phyloP scores from a whole-genome alignment of 2,329 filamentous ascomycete species.

The Verticillium dahliae region DNA sequence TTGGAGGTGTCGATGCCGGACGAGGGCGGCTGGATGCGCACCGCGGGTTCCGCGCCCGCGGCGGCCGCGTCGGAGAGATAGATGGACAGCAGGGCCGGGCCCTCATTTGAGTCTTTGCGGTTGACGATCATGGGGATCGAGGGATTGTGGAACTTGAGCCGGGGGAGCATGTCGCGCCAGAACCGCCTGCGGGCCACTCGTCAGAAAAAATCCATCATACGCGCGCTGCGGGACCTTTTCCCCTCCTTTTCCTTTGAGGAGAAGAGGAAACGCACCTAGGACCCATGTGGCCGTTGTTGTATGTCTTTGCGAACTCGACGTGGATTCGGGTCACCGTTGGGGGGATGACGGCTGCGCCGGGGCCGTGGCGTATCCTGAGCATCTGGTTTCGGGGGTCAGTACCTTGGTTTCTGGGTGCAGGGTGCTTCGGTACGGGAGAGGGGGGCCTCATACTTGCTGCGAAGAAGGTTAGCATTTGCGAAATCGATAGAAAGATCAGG shows the following conservation, averaged over 20 bases:
- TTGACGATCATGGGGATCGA: slow-evolving; percentile 75
- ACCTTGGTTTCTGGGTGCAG: not conserved
- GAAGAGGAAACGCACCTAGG: slow-evolving; percentile 48
- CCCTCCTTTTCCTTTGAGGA: not conserved
- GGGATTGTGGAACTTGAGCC: slow-evolving; percentile 93
- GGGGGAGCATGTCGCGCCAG: slow-evolving; percentile 75
- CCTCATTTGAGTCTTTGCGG: slow-evolving; percentile 51
- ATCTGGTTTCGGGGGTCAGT: slow-evolving; percentile 43
- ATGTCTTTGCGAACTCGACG: slow-evolving; percentile 60
- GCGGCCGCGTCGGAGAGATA: slow-evolving; percentile 45
- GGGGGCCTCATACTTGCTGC: slow-evolving; percentile 10
- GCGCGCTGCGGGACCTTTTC: too few relatives aligned
- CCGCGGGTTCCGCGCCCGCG: slow-evolving; percentile 17
- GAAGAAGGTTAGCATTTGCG: slow-evolving; percentile 5
- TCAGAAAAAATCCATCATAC: too few relatives aligned
- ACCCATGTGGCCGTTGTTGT: slow-evolving; percentile 64
- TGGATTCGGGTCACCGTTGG: slow-evolving; percentile 69
- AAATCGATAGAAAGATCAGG: not conserved
- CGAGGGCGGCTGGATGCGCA: slow-evolving; percentile 35
- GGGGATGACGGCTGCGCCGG: slow-evolving; percentile 77
- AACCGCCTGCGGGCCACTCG: slow-evolving; percentile 59
- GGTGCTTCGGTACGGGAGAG: not conserved
- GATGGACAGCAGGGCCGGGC: slow-evolving; percentile 57
- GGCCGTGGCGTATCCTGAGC: slow-evolving; percentile 68
- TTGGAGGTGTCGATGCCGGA: slow-evolving; percentile 40